These are phyloP conservation scores for Pythium volutum DNA, from an alignment of 352 stramenopile species.

Conservation along the genomic window DNA sequence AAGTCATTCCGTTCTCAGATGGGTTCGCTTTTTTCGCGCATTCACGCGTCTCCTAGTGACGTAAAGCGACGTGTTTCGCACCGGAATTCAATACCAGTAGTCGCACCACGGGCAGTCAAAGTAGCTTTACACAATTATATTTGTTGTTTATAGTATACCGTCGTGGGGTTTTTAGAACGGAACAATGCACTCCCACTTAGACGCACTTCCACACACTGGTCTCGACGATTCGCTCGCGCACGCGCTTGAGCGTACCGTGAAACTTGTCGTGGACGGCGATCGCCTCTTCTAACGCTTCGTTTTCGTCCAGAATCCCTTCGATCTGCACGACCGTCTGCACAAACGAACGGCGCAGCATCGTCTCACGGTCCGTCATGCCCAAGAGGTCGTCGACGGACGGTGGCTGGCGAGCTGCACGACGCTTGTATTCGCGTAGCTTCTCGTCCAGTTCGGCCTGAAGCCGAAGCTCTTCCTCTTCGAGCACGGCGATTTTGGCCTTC, in stretches of 20 bases:
- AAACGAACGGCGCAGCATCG: slow-evolving; percentile 12
- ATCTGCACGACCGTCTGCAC: slow-evolving; percentile 19
- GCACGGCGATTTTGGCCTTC: slow-evolving; percentile 25
- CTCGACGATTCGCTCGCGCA: slow-evolving; percentile 17
- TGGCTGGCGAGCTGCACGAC: neutral
- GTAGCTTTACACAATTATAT: neutral
- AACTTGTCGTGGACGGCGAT: slow-evolving; percentile 30
- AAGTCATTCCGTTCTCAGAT: neutral
- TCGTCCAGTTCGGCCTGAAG: slow-evolving; percentile 20
- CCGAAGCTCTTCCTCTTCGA: slow-evolving; percentile 25
- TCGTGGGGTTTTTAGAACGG: neutral
- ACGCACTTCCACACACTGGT: slow-evolving; percentile 27
- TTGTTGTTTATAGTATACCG: neutral
- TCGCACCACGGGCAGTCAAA: too few species aligned
- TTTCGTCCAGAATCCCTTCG: slow-evolving; percentile 25
- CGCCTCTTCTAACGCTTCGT: slow-evolving; percentile 23
- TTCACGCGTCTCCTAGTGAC: neutral
- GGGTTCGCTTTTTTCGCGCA: neutral
- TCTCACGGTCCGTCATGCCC: slow-evolving; percentile 10
- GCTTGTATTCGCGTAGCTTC: slow-evolving; percentile 14
- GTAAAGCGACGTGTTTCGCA: neutral
- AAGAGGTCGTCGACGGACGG: slow-evolving; percentile 16
- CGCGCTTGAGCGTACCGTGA: slow-evolving; percentile 23
- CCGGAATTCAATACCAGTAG: too few species aligned
- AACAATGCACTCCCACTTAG: neutral